Evolutionary conservation across 83 land plant genomes (phyloP).

Genomic region (Diphasiastrum complanatum): DNA sequence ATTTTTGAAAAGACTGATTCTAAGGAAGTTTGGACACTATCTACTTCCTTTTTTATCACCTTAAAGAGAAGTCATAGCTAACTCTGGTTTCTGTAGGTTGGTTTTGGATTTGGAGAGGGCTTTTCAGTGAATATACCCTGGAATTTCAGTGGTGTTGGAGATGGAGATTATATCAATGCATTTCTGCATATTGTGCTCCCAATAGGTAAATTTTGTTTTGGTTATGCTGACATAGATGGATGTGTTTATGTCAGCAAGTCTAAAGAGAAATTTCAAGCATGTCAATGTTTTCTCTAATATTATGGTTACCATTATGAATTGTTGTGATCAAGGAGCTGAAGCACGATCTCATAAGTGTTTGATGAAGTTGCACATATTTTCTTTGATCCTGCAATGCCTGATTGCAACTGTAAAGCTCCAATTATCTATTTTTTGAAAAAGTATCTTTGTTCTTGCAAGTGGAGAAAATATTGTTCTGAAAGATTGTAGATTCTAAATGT

Average conservation of each 20-base stretch:
- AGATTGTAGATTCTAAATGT: too few relatives aligned
- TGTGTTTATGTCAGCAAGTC: too few relatives aligned
- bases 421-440: not conserved
- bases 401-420: too few relatives aligned
- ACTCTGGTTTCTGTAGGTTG: slow-evolving; percentile 45
- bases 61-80: not conserved
- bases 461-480: not conserved
- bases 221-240: too few relatives aligned
- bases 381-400: too few relatives aligned
- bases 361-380: too few relatives aligned
- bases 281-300: too few relatives aligned
- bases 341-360: too few relatives aligned
- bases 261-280: too few relatives aligned
- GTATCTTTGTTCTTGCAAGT: not conserved
- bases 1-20: too few relatives aligned
- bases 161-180: slow-evolving; percentile 81
- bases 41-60: not conserved
- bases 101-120: slow-evolving; percentile 64
- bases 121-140: slow-evolving; percentile 92
- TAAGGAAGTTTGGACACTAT: not conserved
- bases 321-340: too few relatives aligned
- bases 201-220: slow-evolving; percentile 44
- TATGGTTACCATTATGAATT: too few relatives aligned
- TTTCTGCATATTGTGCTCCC: slow-evolving; percentile 86
- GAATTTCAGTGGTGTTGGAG: slow-evolving; percentile 84